Evolutionary conservation across 768 basidiomycete genomes (phyloP).

Genomic region (Rhodosporidiobolus sp.): DNA sequence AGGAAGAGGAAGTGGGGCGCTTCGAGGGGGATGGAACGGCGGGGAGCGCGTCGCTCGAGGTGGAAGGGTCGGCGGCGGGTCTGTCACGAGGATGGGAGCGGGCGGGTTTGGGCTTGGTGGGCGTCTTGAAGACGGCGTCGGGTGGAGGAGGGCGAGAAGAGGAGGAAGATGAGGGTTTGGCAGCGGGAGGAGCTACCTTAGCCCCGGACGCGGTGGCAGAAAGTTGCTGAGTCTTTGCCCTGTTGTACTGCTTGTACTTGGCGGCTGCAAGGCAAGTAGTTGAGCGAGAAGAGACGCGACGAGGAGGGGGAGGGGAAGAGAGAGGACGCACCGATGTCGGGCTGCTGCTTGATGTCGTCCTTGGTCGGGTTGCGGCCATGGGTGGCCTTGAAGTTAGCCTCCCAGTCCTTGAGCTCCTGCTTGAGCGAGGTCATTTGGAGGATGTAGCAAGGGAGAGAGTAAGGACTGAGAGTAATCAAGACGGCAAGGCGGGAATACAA

Average conservation of each 20-base stretch:
- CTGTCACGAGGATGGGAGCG: not conserved
- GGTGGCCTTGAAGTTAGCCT: constrained; percentile 46
- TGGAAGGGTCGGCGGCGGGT: not conserved
- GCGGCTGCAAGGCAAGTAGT: constrained; percentile 13
- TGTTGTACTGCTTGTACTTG: constrained; percentile 42
- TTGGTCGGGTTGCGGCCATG: constrained; percentile 48
- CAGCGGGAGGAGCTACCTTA: not conserved
- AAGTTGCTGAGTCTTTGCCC: constrained; percentile 3
- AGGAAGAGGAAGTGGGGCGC: not conserved
- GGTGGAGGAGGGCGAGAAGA: not conserved
- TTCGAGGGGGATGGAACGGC: not conserved
- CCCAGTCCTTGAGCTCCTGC: constrained; percentile 50
- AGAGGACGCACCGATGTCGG: constrained; percentile 48
- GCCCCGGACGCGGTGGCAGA: not conserved
- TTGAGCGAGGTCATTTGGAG: constrained; percentile 41
- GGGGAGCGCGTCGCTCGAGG: not conserved
- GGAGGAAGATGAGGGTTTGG: not conserved
- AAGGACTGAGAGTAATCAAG: not conserved
- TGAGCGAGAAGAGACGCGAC: not conserved
- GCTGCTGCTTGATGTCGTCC: constrained; percentile 50
- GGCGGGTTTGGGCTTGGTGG: constrained; percentile 31
- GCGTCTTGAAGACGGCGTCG: constrained; percentile 32
- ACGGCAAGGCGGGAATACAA: not conserved
- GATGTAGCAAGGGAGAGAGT: not conserved
- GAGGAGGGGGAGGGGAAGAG: not conserved